Base-by-base conservation (phyloP, 305 asterid genomes). In the Rubia tinctorum region DNA sequence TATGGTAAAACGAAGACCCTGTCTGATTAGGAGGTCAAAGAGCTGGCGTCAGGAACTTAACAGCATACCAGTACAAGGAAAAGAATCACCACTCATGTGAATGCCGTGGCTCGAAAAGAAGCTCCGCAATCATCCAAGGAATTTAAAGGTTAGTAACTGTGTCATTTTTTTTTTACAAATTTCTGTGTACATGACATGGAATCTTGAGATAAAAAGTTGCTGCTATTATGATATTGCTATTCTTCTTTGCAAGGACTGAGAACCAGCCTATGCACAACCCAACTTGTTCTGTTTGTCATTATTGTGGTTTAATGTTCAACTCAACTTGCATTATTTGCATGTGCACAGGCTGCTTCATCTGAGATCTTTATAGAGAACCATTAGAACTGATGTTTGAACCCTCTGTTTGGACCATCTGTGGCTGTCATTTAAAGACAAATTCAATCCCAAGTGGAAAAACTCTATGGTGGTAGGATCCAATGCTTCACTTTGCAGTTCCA, bases 311-410 rank as follows among this genome's bases (percentile, higher is more conserved):
- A 4, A 34, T 34, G 5, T 34, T 1, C 39, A 34, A 34, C 39
- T 5, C 39, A 34, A 34, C 39, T 34, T 34, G 39, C 39, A 2
- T 34, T 34, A 34, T 4, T 34, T 34, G 39, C 39, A 34, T 34
- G 39, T 34, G 39, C 39, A 34, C 3, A 34, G 39, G 39, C 39
- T 34, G 39, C 39, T 34, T 34, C 14, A 18, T 23, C 18, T 2
- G 23, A 11, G 18, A 66, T 43, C 37, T 14, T 30, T 43, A 9
- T 65, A 55, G 20, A 27, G 30, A n/a, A n/a, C 37, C 67, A 81
- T 91, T 83, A 83, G 98, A 82, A 73, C 81, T 18, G 77, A 55
- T 37, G 43, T 22, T 42, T 6, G 53, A 56, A 71, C 39, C 37
- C 39, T 23, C 39, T 8, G 13, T 43, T 43, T 43, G 47, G 7